phyloP scores from a whole-genome alignment of 164 flowering plant genomes.

The Taxillus chinensis region DNA sequence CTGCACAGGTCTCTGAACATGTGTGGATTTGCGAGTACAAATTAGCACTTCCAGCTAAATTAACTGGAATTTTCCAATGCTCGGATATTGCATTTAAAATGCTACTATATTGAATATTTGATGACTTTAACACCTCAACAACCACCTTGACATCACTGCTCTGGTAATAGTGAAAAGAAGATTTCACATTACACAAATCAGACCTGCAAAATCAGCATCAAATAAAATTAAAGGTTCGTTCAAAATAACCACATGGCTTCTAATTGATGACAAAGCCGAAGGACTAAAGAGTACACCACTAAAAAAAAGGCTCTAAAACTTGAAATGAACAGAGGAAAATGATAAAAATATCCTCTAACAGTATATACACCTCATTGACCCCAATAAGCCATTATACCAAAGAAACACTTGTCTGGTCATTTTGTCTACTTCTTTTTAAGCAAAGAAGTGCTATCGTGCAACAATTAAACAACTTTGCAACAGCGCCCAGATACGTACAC shows the following conservation, averaged over 20 bases:
- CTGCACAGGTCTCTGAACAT: constrained; percentile 11
- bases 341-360: too few species aligned
- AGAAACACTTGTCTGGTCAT: too few species aligned
- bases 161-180: constrained; percentile 43
- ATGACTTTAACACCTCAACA: constrained; percentile 50
- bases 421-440: too few species aligned
- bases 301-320: too few species aligned
- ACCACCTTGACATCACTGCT: constrained; percentile 49
- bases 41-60: constrained; percentile 19
- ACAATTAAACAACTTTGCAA: too few species aligned
- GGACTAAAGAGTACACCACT: too few species aligned
- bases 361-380: too few species aligned
- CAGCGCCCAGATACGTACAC: too few species aligned
- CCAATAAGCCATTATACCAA: too few species aligned
- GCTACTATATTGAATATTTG: constrained; percentile 26
- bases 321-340: too few species aligned
- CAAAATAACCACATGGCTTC: constrained; percentile 4
- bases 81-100: constrained; percentile 45
- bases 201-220: constrained; percentile 47
- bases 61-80: constrained; percentile 38
- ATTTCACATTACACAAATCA: constrained; percentile 41
- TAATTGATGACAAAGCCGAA: background rate
- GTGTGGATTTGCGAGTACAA: constrained; percentile 11
- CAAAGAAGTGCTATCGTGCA: too few species aligned
- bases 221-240: constrained; percentile 6